A percentile compares a stretch with the other conserved stretches of the same genome.
phyloP scores from a whole-genome alignment of 2,329 filamentous ascomycete genomes.

The Hymenoscyphus linearis region DNA sequence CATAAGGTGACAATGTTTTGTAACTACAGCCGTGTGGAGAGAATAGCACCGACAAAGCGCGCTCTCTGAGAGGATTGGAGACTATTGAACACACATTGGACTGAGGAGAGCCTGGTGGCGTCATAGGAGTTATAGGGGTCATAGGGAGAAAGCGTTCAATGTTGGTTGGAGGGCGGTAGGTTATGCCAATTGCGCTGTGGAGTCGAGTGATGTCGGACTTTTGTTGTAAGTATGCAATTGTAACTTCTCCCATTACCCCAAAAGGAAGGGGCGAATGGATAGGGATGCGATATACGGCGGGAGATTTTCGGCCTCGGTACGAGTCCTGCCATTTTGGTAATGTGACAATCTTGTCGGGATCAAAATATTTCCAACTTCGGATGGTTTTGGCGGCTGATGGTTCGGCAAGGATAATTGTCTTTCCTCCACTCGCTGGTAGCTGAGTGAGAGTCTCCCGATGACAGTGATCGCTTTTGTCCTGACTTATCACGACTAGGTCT shows the following conservation, averaged over 20 bases:
- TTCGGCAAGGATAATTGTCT: constrained; percentile 61
- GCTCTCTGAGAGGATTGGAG: constrained; percentile 34
- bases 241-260: constrained; percentile 61
- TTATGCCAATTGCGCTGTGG: constrained; percentile 66
- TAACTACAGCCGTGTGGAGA: constrained; percentile 59
- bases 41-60: constrained; percentile 56
- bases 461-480: constrained; percentile 64
- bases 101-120: constrained; percentile 22
- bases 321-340: constrained; percentile 44
- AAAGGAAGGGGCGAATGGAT: constrained; percentile 48
- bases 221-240: constrained; percentile 60
- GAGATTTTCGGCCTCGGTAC: constrained; percentile 21
- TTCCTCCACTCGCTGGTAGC: constrained; percentile 47
- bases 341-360: constrained; percentile 41
- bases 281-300: constrained; percentile 37
- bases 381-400: constrained; percentile 61
- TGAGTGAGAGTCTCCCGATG: constrained; percentile 64
- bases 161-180: constrained; percentile 49
- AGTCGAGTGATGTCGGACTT: constrained; percentile 55
- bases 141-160: constrained; percentile 5
- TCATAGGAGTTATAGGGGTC: constrained; percentile 23
- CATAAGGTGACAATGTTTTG: constrained; percentile 48
- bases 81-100: constrained; percentile 21
- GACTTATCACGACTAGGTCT: constrained; percentile 53
- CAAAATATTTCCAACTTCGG: constrained; percentile 63